These are phyloP conservation scores for Globisporangium echinulatum DNA, from an alignment of 352 stramenopile genomes.

Conservation along the genomic window DNA sequence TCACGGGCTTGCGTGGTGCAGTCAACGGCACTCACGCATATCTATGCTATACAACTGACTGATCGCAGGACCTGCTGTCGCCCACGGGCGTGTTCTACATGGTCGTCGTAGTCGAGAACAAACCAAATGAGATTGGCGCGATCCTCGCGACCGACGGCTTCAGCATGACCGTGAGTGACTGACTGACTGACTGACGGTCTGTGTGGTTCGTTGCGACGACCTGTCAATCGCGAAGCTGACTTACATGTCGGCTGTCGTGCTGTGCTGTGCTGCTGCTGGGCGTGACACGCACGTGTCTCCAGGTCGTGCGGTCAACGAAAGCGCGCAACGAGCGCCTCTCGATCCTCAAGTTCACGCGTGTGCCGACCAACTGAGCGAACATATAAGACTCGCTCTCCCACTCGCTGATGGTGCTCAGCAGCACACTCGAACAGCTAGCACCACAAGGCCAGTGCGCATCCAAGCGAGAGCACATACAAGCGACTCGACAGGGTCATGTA, in stretches of 20 bases:
- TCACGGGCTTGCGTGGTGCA: not conserved
- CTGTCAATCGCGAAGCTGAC: no score
- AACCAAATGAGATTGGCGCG: slow-evolving; percentile 89
- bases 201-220: not conserved
- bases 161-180: slow-evolving; percentile 41
- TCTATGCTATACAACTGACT: not conserved
- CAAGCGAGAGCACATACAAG: not conserved
- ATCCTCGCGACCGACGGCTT: slow-evolving; percentile 66
- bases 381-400: not conserved
- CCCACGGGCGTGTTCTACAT: slow-evolving; percentile 93
- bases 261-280: no score
- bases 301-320: slow-evolving; percentile 65
- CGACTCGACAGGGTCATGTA: no score
- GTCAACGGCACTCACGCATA: not conserved
- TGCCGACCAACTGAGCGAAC: not conserved
- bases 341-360: slow-evolving; percentile 57
- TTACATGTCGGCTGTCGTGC: no score
- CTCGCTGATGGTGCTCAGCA: not conserved
- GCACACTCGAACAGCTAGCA: not conserved
- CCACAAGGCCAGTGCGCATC: not conserved
- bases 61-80: slow-evolving; percentile 54
- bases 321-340: slow-evolving; percentile 68
- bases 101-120: slow-evolving; percentile 97
- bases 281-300: not conserved
- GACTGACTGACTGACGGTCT: not conserved